These are phyloP conservation scores for Coemansia sp. DNA, from an alignment of 192 early-diverging fungal species.

Conservation along the genomic window DNA sequence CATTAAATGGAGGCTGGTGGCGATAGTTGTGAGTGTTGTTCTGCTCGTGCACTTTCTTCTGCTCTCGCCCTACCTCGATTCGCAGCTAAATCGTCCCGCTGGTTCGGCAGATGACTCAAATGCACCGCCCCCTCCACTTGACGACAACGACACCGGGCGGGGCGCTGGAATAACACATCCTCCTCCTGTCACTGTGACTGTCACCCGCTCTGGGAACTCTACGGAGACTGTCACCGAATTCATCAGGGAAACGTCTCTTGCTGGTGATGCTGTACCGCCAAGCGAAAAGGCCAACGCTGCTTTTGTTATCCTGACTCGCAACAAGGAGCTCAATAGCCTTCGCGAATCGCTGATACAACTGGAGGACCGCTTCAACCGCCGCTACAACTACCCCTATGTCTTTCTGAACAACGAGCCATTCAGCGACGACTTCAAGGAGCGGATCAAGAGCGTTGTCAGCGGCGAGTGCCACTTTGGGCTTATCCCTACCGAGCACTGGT, in stretches of 20 bases:
- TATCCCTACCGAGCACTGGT: conserved; percentile 71
- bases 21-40: conserved; percentile 28
- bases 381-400: conserved; percentile 79
- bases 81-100: neutral
- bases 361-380: conserved; percentile 71
- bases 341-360: conserved; percentile 65
- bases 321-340: conserved; percentile 66
- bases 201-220: conserved; percentile 9
- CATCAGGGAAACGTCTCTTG: conserved; percentile 19
- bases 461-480: conserved; percentile 57
- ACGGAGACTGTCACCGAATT: conserved; percentile 21
- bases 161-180: conserved; percentile 22
- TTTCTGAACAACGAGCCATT: conserved; percentile 80
- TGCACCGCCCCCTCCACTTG: neutral
- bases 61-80: conserved; percentile 36
- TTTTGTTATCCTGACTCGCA: conserved; percentile 72
- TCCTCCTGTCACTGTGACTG: conserved; percentile 31
- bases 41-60: conserved; percentile 41
- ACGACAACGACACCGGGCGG: conserved; percentile 6
- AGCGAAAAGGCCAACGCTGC: conserved; percentile 59
- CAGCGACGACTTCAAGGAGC: conserved; percentile 64
- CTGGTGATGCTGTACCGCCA: conserved; percentile 1
- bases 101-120: conserved; percentile 7
- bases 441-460: conserved; percentile 40
- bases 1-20: conserved; percentile 43